Percentiles rank a stretch among this genome's conserved stretches.
These are phyloP conservation scores for Trapa incisa DNA, from an alignment of 345 rosid genomes.

Conservation along the genomic window DNA sequence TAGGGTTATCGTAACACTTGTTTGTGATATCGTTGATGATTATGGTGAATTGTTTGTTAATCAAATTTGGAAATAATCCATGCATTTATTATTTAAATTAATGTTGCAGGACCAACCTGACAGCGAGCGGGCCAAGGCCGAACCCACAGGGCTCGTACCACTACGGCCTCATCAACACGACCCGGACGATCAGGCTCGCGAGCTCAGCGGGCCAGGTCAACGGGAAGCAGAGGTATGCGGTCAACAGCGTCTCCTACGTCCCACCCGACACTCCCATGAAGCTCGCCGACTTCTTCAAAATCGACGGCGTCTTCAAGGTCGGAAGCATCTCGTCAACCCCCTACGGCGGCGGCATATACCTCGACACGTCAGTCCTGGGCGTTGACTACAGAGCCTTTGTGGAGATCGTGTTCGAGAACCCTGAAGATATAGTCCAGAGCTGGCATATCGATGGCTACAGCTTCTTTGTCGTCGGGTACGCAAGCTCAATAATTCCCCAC, in stretches of 20 bases:
- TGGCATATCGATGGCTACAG: slow-evolving; percentile 81
- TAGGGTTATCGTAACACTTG: no score
- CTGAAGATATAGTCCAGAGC: slow-evolving; percentile 68
- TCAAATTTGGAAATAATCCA: background rate
- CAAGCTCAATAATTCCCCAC: background rate
- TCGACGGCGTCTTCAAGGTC: slow-evolving; percentile 61
- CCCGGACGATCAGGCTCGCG: slow-evolving; percentile 56
- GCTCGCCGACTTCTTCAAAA: slow-evolving; percentile 79
- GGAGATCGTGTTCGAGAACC: slow-evolving; percentile 70
- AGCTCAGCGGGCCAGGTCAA: slow-evolving; percentile 76
- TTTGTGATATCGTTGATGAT: no score
- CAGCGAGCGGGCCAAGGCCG: slow-evolving; percentile 98
- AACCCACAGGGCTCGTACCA: slow-evolving; percentile 99
- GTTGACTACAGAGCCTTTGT: slow-evolving; percentile 55
- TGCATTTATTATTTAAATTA: background rate
- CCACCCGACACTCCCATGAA: slow-evolving; percentile 83
- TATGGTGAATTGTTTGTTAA: no score
- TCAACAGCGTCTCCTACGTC: slow-evolving; percentile 70
- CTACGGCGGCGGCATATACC: slow-evolving; percentile 63
- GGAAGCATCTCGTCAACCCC: slow-evolving; percentile 62
- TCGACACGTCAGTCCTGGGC: slow-evolving; percentile 75
- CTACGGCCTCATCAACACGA: slow-evolving; percentile 72
- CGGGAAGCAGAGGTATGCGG: slow-evolving; percentile 78
- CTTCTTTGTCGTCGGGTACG: slow-evolving; percentile 94
- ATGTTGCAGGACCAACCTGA: slow-evolving; percentile 63